Conservation (phyloP, 192 early-diverging fungal species). For the Entomortierella parvispora region DNA sequence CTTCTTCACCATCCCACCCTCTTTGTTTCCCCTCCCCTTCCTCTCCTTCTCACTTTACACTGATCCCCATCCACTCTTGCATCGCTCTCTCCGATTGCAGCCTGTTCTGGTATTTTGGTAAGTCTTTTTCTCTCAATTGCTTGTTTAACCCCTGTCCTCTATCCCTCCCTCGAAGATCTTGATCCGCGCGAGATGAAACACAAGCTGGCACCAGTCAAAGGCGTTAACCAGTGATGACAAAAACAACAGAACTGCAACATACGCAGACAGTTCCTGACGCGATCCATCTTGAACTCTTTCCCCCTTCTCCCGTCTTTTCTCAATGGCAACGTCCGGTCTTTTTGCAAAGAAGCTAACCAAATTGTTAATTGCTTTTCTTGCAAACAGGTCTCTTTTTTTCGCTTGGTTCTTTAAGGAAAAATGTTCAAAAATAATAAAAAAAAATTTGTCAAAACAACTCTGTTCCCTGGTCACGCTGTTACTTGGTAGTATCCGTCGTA, state of each 20-base stretch:
- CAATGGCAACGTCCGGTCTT: too few species aligned
- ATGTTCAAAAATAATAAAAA: too few species aligned
- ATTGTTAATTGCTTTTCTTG: too few species aligned
- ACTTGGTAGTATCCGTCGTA: too few species aligned
- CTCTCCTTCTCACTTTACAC: not conserved
- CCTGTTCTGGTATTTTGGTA: too few species aligned
- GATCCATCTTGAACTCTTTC: constrained; percentile 4
- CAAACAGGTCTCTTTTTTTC: too few species aligned
- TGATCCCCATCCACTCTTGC: too few species aligned
- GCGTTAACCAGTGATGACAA: constrained; percentile 50
- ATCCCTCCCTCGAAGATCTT: not conserved
- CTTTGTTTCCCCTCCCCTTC: not conserved
- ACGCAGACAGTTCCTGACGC: constrained; percentile 48
- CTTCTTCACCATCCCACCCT: not conserved
- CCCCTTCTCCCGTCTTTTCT: not conserved
- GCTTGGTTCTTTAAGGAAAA: too few species aligned
- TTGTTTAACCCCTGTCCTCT: not conserved
- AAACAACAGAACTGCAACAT: constrained; percentile 35
- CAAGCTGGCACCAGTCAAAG: constrained; percentile 50
- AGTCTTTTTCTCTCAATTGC: not conserved
- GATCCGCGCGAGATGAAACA: constrained; percentile 39
- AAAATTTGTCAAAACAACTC: too few species aligned
- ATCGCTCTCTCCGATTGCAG: too few species aligned
- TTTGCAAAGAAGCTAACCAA: too few species aligned
- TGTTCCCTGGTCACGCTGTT: too few species aligned